Percentiles rank a stretch among this genome's conserved stretches.
These are phyloP conservation scores for Stachybotrys chartarum DNA, from an alignment of 2,329 filamentous ascomycete genomes.

Conservation along the genomic window DNA sequence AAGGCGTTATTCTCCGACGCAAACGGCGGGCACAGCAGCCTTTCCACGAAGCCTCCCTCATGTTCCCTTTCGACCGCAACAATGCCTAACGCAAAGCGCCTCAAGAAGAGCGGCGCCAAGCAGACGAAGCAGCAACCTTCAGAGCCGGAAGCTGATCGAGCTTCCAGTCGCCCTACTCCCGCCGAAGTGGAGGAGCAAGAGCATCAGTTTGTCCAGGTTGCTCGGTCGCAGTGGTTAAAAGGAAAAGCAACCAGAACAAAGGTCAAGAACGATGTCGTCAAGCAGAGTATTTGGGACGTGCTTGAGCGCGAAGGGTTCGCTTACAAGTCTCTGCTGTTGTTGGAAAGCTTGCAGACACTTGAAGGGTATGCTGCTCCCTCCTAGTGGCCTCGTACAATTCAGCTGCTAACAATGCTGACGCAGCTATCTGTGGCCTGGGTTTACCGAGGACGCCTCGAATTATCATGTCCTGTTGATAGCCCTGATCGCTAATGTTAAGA, in stretches of 20 bases:
- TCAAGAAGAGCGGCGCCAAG: constrained; percentile 44
- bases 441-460: constrained; percentile 81
- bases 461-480: constrained; percentile 84
- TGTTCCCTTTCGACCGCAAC: constrained; percentile 3
- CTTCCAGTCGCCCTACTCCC: constrained; percentile 42
- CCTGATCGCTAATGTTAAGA: constrained; percentile 80
- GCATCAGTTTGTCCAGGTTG: constrained; percentile 66
- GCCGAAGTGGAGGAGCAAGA: constrained; percentile 66
- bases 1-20: neutral
- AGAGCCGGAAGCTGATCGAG: constrained; percentile 29
- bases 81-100: constrained; percentile 55
- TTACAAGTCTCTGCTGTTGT: constrained; percentile 67
- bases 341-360: constrained; percentile 86
- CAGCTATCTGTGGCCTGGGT: constrained; percentile 92
- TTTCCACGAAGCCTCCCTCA: neutral
- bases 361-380: constrained; percentile 52
- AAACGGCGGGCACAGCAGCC: neutral
- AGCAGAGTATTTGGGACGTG: constrained; percentile 81
- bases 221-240: constrained; percentile 79
- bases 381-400: constrained; percentile 4
- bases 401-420: constrained; percentile 12
- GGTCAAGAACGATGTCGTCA: constrained; percentile 79
- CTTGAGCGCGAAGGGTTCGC: constrained; percentile 76
- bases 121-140: constrained; percentile 24
- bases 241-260: constrained; percentile 57